Base-by-base conservation (phyloP, 768 basidiomycete species). In the Punctularia strigosozonata region DNA sequence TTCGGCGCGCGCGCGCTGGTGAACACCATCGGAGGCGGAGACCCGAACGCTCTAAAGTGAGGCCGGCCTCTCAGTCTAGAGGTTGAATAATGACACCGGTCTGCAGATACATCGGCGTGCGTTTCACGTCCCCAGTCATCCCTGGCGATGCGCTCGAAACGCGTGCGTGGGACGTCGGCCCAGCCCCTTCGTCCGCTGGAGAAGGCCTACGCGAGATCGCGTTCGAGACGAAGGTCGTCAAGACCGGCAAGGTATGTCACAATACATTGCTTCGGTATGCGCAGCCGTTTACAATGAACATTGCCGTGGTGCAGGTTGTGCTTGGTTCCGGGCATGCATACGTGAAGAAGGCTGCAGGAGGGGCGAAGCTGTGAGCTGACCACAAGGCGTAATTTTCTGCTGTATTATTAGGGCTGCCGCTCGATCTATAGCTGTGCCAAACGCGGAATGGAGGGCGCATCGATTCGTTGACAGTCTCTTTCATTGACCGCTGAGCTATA, bases 81-180 rank as follows among this genome's bases (percentile, higher is more conserved):
- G n/a, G n/a, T n/a, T n/a, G n/a, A n/a, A n/a, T n/a, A n/a, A n/a
- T n/a, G n/a, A n/a, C n/a, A n/a, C n/a, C n/a, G n/a, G n/a, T n/a
- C n/a, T n/a, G n/a, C n/a, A n/a, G n/a, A n/a, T n/a, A n/a, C 48
- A 81, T 83, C 50, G 78, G 79, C 12, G 77, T 69, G 22, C 67
- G 82, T 20, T 92, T 92, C 64, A 86, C 85, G 0, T 67, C 81
- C 1, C 88, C 87, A 22, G 85, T 90, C 8, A 78, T 72, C 56
- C 87, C 86, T 6, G 87, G 87, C 0, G 84, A 89, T 53, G 71
- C 67, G 30, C 66, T 89, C 22, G 80, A 89, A 69, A 87, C 82
- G 6, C 64, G 67, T 34, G 71, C 77, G 25, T 89, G 86, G 86
- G 80, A 84, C 49, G 66, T 88, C 5, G 82, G 81, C 3, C 56